Evolutionary conservation across 2,329 filamentous ascomycete genomes (phyloP).

Genomic region (Fonsecaea monophora): DNA sequence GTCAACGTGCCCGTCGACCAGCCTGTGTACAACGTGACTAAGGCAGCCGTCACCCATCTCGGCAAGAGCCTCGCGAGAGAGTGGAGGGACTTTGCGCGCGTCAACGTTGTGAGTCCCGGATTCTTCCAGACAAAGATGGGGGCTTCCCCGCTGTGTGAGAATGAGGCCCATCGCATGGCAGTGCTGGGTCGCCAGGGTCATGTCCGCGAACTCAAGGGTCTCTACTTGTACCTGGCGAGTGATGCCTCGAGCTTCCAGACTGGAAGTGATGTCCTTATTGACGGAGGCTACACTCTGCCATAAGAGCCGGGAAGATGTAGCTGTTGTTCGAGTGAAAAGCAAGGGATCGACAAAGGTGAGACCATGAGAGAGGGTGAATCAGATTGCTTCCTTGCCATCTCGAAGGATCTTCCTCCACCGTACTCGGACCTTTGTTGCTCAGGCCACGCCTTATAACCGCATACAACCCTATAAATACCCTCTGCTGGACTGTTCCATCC

Average conservation of each 20-base stretch:
- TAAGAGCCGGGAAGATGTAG: background rate
- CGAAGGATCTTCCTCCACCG: too few species aligned
- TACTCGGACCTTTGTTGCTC: too few species aligned
- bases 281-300: conserved; percentile 47
- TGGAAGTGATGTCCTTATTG: conserved; percentile 54
- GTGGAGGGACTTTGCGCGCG: conserved; percentile 59
- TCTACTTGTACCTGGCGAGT: conserved; percentile 56
- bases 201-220: conserved; percentile 56
- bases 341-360: too few species aligned
- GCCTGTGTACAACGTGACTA: conserved; percentile 62
- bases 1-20: conserved; percentile 55
- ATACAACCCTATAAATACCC: too few species aligned
- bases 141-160: conserved; percentile 51
- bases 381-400: too few species aligned
- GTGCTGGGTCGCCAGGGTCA: conserved; percentile 48
- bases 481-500: too few species aligned
- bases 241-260: conserved; percentile 56
- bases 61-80: conserved; percentile 63
- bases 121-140: conserved; percentile 66
- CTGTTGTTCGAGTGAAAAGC: too few species aligned
- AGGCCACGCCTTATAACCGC: too few species aligned
- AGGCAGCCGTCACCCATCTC: conserved; percentile 64
- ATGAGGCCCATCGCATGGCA: conserved; percentile 60
- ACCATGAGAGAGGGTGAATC: too few species aligned
- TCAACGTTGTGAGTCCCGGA: conserved; percentile 62